Percentiles rank a stretch among this genome's conserved stretches.
Evolutionary conservation across 2,329 filamentous ascomycete species (phyloP).

Genomic region (Aspergillus luchuensis): DNA sequence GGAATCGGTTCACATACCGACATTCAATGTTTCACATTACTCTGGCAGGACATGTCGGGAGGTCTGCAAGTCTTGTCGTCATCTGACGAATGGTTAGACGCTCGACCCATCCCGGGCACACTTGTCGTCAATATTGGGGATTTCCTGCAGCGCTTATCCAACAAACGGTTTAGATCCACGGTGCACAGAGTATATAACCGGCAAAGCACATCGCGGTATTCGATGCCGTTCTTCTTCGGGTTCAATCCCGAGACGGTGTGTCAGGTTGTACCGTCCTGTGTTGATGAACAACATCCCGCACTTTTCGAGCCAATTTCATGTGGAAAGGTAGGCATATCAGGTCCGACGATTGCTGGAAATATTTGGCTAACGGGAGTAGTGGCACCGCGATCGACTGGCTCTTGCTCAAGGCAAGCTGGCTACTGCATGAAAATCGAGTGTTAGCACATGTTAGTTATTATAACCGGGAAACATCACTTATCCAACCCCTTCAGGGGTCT

Average conservation of each 20-base stretch:
- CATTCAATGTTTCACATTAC: slow-evolving; percentile 53
- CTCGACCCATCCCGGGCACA: slow-evolving; percentile 45
- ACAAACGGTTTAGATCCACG: slow-evolving; percentile 54
- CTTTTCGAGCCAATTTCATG: slow-evolving; percentile 57
- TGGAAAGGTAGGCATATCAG: slow-evolving; percentile 38
- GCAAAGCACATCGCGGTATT: slow-evolving; percentile 46
- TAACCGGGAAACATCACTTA: no score
- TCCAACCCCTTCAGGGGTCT: no score
- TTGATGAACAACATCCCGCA: slow-evolving; percentile 49
- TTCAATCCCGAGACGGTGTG: slow-evolving; percentile 53
- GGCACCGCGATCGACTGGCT: slow-evolving; percentile 26
- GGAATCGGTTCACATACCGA: slow-evolving; percentile 54
- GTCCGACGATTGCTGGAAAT: accelerated
- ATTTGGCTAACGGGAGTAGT: slow-evolving; percentile 15
- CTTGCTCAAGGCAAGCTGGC: slow-evolving; percentile 12
- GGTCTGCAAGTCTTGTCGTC: slow-evolving; percentile 50
- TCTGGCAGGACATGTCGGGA: slow-evolving; percentile 48
- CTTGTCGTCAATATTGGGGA: slow-evolving; percentile 58
- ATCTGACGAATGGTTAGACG: slow-evolving; percentile 33
- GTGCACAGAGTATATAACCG: slow-evolving; percentile 52
- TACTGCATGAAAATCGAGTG: not conserved
- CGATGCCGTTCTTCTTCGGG: slow-evolving; percentile 61
- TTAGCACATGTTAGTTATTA: not conserved
- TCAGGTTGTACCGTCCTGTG: slow-evolving; percentile 51
- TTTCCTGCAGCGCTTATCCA: slow-evolving; percentile 55